Base-by-base conservation (phyloP, 257 asterid species). In the Scutellaria baicalensis region DNA sequence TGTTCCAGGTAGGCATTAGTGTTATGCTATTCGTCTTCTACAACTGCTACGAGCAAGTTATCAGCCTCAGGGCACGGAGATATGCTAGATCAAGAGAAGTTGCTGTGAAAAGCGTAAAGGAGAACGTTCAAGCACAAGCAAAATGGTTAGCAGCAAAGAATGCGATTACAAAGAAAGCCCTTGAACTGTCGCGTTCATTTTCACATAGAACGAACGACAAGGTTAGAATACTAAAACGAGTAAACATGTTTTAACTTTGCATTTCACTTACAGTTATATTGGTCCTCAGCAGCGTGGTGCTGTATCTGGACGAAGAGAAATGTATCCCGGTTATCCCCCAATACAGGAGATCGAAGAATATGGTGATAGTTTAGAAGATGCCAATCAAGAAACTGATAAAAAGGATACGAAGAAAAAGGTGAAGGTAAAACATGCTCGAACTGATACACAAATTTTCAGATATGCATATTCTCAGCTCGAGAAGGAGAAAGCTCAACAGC, bases 391-490 rank as follows among this genome's bases (percentile, higher is more conserved):
- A 65, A 49, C 64, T 4, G 79, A 61, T 39, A 69, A 52, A 17
- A 48, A 16, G 64, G 76, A 76, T 13, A 80, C 81, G 69, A 78
- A 73, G 71, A 86, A 86, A 76, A 75, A 71, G 45, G 48, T 68
- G 44, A 87, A 81, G 84, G 82, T 55, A 16, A 93, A 77, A 74
- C 88, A 87, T 62, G 80, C 88, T 64, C 86, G 92, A 40, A 81
- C 84, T 3, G 78, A 87, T 73, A 93, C 95, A 23, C 95, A 93
- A 70, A 90, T 93, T 51, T 93, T 93, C 84, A 83, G 40, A 80
- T 90, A 88, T 48, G 98, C 97, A 17, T 93, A 93, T 77, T 82
- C 95, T 55, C 95, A 88, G 68, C 89, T 93, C 5, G 98, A 93
- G 74, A 90, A 79, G 83, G 96, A 89, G 84, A 93, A 82, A 80